phyloP scores from a whole-genome alignment of 805 yeast genomes.

The Teunomyces kruisii region DNA sequence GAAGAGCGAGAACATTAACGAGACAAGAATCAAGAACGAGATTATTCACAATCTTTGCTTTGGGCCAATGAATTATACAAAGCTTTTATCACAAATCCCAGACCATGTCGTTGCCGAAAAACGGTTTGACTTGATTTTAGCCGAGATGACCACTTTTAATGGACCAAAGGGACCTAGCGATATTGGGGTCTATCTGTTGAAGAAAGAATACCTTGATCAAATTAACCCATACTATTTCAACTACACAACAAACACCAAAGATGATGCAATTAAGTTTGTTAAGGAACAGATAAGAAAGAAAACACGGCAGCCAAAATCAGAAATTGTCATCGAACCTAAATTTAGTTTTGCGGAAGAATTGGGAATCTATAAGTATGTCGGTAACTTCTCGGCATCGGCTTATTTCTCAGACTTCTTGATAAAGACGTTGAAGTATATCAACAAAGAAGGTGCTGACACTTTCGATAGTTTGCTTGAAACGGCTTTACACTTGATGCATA shows the following conservation, averaged over 20 bases:
- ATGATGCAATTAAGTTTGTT: conserved; percentile 71
- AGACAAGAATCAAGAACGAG: conserved; percentile 58
- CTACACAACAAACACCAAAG: conserved; percentile 73
- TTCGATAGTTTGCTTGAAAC: conserved; percentile 59
- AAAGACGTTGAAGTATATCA: conserved; percentile 45
- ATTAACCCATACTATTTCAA: conserved; percentile 74
- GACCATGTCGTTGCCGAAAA: conserved; percentile 75
- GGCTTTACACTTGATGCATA: conserved; percentile 66
- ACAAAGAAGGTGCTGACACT: conserved; percentile 35
- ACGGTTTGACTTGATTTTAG: conserved; percentile 57
- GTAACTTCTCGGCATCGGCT: conserved; percentile 51
- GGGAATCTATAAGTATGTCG: conserved; percentile 45
- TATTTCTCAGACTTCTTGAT: conserved; percentile 56
- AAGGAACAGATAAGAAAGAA: conserved; percentile 49
- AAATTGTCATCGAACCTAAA: conserved; percentile 59
- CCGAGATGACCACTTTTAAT: conserved; percentile 31
- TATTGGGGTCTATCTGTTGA: conserved; percentile 36
- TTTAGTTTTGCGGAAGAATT: conserved; percentile 28
- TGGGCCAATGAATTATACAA: conserved; percentile 68
- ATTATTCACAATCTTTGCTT: conserved; percentile 84
- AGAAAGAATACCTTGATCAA: conserved; percentile 32
- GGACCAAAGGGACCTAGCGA: conserved; percentile 37
- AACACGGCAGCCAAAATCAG: conserved; percentile 37
- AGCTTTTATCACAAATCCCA: conserved; percentile 65
- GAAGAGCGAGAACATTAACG: conserved; percentile 47